Evolutionary conservation across 371 early-diverging fungal species (phyloP), one percentile per base, ranked within the genome.

Genomic region (Vairimorpha apis): DNA sequence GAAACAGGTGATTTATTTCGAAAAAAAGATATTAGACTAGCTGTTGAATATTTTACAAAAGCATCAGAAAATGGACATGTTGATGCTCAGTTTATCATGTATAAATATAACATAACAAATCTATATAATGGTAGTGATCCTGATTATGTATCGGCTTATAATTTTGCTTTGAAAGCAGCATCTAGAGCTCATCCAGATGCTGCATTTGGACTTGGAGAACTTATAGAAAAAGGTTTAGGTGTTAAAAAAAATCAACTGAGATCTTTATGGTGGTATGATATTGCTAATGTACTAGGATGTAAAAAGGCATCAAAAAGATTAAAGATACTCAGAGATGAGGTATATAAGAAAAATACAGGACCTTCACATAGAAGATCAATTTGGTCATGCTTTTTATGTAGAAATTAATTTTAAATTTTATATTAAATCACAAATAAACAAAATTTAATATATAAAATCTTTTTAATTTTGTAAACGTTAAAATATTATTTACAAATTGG

Each of bases 211-310:
- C 56, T 76, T 3, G 81, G 74, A n/a, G 79, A 81, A 32, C 75
- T 55, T 32, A 65, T 75, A 21, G 68, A 74, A 37, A 65, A 23
- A 16, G 81, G 79, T 8, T 72, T 18, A 30, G 81, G 78, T 4
- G 66, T 47, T 23, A 41, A 63, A 25, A 59, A 59, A 25, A 65
- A 77, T 58, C 68, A 58, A 33, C 29, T 74, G 27, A 37, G 74
- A 14, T 75, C 79, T 12, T 49, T 77, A 10, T 83, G 82, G 81
- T 83, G 84, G 84, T 79, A 75, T 64, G 72, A 43, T 33, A 81
- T 83, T 43, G 62, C 81, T 12, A 47, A 66, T 10, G n/a, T 37
- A 12, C 37, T 70, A 2, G 80, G 80, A 37, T 49, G 58, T 43
- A 67, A 49, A 43, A 49, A 74, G 21, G 75, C 72, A 32, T 44